Evolutionary conservation across 495 filamentous ascomycete species (phyloP), one percentile per base, ranked within the genome.

Genomic region (Neurospora cerealis): DNA sequence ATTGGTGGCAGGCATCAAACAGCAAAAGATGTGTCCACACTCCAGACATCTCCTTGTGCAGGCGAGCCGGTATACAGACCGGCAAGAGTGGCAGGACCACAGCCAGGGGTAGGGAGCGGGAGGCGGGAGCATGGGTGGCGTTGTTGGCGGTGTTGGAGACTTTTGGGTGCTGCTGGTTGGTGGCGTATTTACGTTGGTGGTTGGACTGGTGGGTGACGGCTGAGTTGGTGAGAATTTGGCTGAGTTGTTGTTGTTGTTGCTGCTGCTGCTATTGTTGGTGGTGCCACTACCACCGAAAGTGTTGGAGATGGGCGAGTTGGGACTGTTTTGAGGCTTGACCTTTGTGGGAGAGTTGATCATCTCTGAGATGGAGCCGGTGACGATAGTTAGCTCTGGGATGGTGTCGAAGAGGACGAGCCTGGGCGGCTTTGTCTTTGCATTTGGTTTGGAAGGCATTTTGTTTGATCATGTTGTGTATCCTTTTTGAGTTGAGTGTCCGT

Each of bases 1-100:
- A 10, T 71, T 71, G 19, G 36, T 8, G 28, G 34, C 15, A 37
- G 40, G 21, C 15, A 60, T 44, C 4, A 11, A 13, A 15, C 44
- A 74, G 78, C 85, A 87, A 74, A 83, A 85, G 3, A 73, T 76
- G 75, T 86, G 85, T 5, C 78, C 78, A 74, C 85, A 86, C 21
- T 81, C 74, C 6, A 87, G 79, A 54, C 85, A 87, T 13, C 85
- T 83, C 3, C 83, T 80, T 0, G 84, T 86, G 74, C 81, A 82
- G n/a, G 81, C 77, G 11, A 86, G 74, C 1, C 77, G 78, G 75
- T 85, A 86, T 1, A 76, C 71, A 10, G 72, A 76, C n/a, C 69
- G 36, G 75, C 85, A 87, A 3, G 72, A 69, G 73, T 85, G 83
- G 72, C 85, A 87, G 39, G 79, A 79, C 85, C 85, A 86, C n/a